phyloP scores from a whole-genome alignment of 108 stramenopile genomes.

The Nitzschia putrida region DNA sequence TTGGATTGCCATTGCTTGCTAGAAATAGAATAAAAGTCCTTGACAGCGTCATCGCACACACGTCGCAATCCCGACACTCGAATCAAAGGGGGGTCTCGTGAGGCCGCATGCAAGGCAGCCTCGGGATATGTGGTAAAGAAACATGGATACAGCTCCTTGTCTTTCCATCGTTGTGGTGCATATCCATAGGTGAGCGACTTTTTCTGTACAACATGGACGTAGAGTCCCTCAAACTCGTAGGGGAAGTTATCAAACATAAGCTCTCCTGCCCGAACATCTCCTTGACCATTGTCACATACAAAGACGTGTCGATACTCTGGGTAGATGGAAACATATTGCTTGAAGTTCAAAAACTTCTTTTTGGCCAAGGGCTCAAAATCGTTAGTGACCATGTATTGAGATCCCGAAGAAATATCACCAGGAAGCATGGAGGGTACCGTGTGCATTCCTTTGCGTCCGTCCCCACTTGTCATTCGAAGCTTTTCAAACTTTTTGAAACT shows the following conservation, averaged over 20 bases:
- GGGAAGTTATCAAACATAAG: constrained; percentile 91
- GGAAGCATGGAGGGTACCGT: constrained; percentile 93
- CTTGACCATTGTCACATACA: constrained; percentile 99
- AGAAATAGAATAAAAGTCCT: constrained; percentile 72
- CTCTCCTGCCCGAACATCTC: constrained; percentile 96
- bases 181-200: constrained; percentile 74
- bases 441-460: constrained; percentile 87
- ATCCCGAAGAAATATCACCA: constrained; percentile 92
- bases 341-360: constrained; percentile 95
- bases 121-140: constrained; percentile 94
- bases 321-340: constrained; percentile 89
- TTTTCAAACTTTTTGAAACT: constrained; percentile 94
- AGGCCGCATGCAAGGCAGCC: constrained; percentile 93
- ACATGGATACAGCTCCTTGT: constrained; percentile 72
- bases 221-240: constrained; percentile 78
- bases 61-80: constrained; percentile 70
- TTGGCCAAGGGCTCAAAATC: constrained; percentile 89
- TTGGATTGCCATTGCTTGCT: constrained; percentile 76
- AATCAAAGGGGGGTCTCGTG: constrained; percentile 74
- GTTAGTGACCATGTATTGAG: constrained; percentile 84
- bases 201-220: constrained; percentile 89
- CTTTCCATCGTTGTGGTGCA: constrained; percentile 69
- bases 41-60: constrained; percentile 81
- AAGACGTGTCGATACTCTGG: constrained; percentile 97
- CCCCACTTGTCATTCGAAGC: constrained; percentile 60